A percentile compares a stretch with the other conserved stretches of the same genome.
phyloP scores from a whole-genome alignment of 2,329 filamentous ascomycete genomes.

The Alternaria tenuissima region DNA sequence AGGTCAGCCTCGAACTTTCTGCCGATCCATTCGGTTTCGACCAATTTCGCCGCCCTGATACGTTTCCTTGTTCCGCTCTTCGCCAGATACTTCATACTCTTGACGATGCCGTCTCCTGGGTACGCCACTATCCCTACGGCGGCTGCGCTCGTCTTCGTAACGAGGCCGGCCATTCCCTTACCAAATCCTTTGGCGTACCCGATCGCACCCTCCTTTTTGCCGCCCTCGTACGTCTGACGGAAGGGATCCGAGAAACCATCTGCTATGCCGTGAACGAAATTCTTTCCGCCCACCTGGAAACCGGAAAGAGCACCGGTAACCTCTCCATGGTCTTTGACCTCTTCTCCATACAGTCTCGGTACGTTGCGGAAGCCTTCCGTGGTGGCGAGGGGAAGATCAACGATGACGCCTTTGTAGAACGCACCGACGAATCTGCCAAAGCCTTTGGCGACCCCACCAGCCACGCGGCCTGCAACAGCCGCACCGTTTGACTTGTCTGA shows the following conservation, averaged over 20 bases:
- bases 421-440: constrained; percentile 31
- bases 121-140: constrained; percentile 22
- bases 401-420: constrained; percentile 42
- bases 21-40: constrained; percentile 15
- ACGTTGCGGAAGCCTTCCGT: constrained; percentile 48
- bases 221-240: constrained; percentile 41
- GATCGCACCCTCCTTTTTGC: constrained; percentile 40
- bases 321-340: constrained; percentile 41
- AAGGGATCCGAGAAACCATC: constrained; percentile 45
- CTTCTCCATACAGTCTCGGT: constrained; percentile 51
- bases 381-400: constrained; percentile 50
- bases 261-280: constrained; percentile 43
- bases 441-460: constrained; percentile 21
- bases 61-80: constrained; percentile 16
- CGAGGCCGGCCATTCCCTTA: constrained; percentile 31
- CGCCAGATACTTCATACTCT: constrained; percentile 20
- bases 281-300: constrained; percentile 44
- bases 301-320: constrained; percentile 47
- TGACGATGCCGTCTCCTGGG: constrained; percentile 25
- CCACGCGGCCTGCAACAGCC: constrained; percentile 20
- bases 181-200: constrained; percentile 47
- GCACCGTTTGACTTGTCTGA: not conserved
- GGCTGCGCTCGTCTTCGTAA: constrained; percentile 15
- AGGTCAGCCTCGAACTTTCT: constrained; percentile 1
- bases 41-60: constrained; percentile 9